Base-by-base conservation (phyloP, 164 flowering plant species). In the Dillenia suffruticosa region DNA sequence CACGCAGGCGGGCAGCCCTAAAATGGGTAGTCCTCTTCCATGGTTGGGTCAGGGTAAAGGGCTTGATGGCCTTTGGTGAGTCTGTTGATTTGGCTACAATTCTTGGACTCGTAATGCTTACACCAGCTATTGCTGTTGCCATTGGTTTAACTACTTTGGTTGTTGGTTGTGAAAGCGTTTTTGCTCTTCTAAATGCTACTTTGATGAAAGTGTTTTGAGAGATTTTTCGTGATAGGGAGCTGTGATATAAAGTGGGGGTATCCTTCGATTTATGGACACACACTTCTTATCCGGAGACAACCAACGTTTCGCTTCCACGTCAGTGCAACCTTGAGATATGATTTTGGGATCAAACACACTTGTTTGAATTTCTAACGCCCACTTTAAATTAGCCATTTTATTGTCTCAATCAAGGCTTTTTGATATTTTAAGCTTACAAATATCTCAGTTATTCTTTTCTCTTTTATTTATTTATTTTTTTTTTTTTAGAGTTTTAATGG, bases 101-200 rank as follows among this genome's bases (percentile, higher is more conserved):
- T 59, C 70, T 65, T 8, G 83, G 76, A 48, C 74, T 61, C 11
- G 82, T 60, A 68, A 86, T 67, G 70, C 70, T 82, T 47, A 89
- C 61, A 17, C 83, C 77, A 19, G 87, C 58, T 61, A 82, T 12
- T 10, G 71, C 61, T 49, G 86, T 58, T 68, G 84, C 84, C 89
- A 82, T 86, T 68, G 43, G 54, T 62, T 54, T 17, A 14, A 51
- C 44, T 12, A 32, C 43, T 60, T 40, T 6, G 58, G 48, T 53
- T n/a, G 56, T 51, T 54, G 56, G 14, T 5, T 32, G 40, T 32
- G 40, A 32, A 32, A 32, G 40, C 6, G 40, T 32, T 32, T 32
- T 32, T 32, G 40, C 40, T 4, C 40, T 32, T 32, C 40, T 32
- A 32, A n/a, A 19, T 13, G 47, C 44, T 49, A 26, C 14, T 59